These are phyloP conservation scores for Colletotrichum sublineola DNA, from an alignment of 2,329 filamentous ascomycete genomes.

Conservation along the genomic window DNA sequence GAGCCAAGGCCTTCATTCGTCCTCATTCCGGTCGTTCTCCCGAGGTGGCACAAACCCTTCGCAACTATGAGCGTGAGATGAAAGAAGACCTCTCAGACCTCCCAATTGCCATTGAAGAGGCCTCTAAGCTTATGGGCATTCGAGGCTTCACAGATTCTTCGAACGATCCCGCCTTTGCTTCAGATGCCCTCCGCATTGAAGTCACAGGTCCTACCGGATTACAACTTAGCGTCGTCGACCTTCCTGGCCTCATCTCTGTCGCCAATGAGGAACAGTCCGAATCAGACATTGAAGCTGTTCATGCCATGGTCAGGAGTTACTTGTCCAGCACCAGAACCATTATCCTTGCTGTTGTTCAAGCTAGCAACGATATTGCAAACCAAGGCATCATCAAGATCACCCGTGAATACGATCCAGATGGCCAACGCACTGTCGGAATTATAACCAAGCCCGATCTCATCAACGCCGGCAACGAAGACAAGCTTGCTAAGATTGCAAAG, in stretches of 20 bases:
- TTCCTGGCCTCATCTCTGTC: constrained; percentile 59
- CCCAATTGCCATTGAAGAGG: constrained; percentile 28
- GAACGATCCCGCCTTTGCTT: constrained; percentile 29
- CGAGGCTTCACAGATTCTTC: constrained; percentile 35
- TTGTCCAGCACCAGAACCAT: constrained; percentile 58
- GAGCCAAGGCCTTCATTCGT: constrained; percentile 24
- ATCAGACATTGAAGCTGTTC: constrained; percentile 51
- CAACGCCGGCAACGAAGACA: constrained; percentile 54
- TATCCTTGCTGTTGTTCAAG: constrained; percentile 60
- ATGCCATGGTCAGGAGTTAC: constrained; percentile 55
- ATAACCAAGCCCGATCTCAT: constrained; percentile 69
- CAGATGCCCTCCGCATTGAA: constrained; percentile 47
- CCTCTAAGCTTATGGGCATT: constrained; percentile 35
- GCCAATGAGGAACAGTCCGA: constrained; percentile 52
- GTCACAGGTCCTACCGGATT: constrained; percentile 44
- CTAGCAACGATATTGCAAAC: constrained; percentile 55
- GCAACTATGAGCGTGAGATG: constrained; percentile 28
- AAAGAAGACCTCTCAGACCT: constrained; percentile 35
- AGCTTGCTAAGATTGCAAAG: constrained; percentile 56
- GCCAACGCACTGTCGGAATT: constrained; percentile 65
- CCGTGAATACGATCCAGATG: constrained; percentile 44
- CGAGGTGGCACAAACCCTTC: neutral
- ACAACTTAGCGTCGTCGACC: constrained; percentile 62
- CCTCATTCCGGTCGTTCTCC: constrained; percentile 22
- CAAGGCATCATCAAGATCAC: constrained; percentile 46